Evolutionary conservation across 129 eudicot species (phyloP).

Genomic region (Lactuca sativa): DNA sequence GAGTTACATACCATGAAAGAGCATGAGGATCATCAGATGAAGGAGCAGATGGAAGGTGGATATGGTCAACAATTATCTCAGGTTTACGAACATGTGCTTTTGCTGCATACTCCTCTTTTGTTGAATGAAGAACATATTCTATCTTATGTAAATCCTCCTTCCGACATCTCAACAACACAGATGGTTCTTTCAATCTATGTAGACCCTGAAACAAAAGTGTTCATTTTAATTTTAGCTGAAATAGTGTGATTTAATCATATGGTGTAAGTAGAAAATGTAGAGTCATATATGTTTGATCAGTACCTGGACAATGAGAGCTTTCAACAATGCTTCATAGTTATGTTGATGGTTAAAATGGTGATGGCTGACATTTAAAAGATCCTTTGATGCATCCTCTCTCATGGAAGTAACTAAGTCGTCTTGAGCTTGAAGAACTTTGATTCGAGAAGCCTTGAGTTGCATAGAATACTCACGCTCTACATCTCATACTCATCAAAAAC

Average conservation of each 20-base stretch:
- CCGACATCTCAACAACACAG: slow-evolving; percentile 69
- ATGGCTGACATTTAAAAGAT: slow-evolving; percentile 56
- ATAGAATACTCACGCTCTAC: slow-evolving; percentile 97
- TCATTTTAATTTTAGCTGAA: no score
- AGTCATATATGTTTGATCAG: background rate
- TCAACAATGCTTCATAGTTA: slow-evolving; percentile 44
- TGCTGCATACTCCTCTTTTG: slow-evolving; percentile 48
- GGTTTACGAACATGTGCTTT: slow-evolving; percentile 48
- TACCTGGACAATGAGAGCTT: slow-evolving; percentile 61
- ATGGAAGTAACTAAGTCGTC: slow-evolving; percentile 90
- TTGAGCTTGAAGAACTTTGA: slow-evolving; percentile 99
- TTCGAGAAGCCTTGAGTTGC: slow-evolving; percentile 95
- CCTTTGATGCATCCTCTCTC: slow-evolving; percentile 84
- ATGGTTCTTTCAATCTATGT: slow-evolving; percentile 61
- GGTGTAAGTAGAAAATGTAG: no score
- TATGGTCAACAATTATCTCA: slow-evolving; percentile 48
- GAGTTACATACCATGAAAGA: slow-evolving; percentile 56
- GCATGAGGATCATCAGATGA: slow-evolving; percentile 47
- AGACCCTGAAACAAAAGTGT: slow-evolving; percentile 38
- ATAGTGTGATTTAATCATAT: no score
- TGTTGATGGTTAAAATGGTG: slow-evolving; percentile 41
- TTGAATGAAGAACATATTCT: slow-evolving; percentile 42
- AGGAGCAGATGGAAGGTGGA: slow-evolving; percentile 61
- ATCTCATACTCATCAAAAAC: background rate
- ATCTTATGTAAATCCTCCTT: slow-evolving; percentile 46